Evolutionary conservation across 192 early-diverging fungal species (phyloP).

Genomic region (Neocallimastix lanati): DNA sequence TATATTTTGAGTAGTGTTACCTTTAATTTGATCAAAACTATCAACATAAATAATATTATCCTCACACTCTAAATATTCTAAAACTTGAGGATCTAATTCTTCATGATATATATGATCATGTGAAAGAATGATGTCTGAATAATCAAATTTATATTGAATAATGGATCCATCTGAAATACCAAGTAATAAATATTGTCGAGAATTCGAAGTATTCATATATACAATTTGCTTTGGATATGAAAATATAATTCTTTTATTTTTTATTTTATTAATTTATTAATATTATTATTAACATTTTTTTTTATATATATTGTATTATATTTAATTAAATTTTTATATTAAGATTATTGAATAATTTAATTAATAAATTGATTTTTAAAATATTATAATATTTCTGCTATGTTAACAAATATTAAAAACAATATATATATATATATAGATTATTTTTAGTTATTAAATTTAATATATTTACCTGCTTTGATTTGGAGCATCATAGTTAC

Average conservation of each 20-base stretch:
- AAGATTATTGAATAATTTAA: too few relatives aligned
- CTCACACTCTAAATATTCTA: not conserved
- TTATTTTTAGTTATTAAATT: not conserved
- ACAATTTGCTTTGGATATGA: not conserved
- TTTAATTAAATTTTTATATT: too few relatives aligned
- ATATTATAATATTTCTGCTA: too few relatives aligned
- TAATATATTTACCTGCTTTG: slow-evolving; percentile 22
- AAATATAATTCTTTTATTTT: not conserved
- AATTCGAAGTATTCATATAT: not conserved
- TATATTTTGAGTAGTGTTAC: not conserved
- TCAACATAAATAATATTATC: not conserved
- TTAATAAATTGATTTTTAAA: too few relatives aligned
- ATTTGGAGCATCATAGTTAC: slow-evolving; percentile 16
- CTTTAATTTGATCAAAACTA: not conserved
- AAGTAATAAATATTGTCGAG: not conserved
- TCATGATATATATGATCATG: not conserved
- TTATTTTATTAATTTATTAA: too few relatives aligned
- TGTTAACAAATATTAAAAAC: too few relatives aligned
- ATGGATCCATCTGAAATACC: not conserved
- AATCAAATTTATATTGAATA: not conserved
- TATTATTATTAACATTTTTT: too few relatives aligned
- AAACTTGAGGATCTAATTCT: not conserved
- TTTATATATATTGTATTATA: too few relatives aligned
- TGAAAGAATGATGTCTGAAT: not conserved
- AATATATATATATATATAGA: too few relatives aligned